A percentile compares a stretch with the other conserved stretches of the same genome.
Evolutionary conservation across 345 rosid species (phyloP).

Genomic region (Viola odorata): DNA sequence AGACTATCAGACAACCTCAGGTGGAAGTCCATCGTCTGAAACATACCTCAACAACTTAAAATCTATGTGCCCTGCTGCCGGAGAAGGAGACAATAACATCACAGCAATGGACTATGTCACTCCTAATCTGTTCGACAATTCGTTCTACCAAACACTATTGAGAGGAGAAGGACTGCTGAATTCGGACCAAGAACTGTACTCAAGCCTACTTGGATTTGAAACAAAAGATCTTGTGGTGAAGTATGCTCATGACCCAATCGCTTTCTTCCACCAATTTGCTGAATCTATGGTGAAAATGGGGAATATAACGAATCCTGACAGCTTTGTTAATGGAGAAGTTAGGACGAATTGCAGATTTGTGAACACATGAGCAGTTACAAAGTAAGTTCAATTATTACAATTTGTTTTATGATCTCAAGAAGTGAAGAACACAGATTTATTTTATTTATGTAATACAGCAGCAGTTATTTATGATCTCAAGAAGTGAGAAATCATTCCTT

Average conservation of each 20-base stretch:
- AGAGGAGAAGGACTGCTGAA: conserved; percentile 63
- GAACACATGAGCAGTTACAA: conserved; percentile 42
- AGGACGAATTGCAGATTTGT: conserved; percentile 74
- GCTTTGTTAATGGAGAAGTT: conserved; percentile 64
- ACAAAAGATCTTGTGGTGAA: conserved; percentile 54
- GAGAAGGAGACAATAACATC: conserved; percentile 50
- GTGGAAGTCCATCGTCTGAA: conserved; percentile 27
- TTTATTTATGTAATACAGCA: too few relatives aligned
- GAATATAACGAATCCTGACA: conserved; percentile 56
- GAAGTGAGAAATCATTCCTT: too few relatives aligned
- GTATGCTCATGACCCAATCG: conserved; percentile 52
- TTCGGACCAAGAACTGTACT: conserved; percentile 83
- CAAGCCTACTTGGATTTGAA: conserved; percentile 51
- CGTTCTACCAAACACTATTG: conserved; percentile 47
- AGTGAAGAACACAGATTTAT: conserved; percentile 1
- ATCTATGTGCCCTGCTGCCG: conserved; percentile 51
- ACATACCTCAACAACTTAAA: conserved; percentile 35
- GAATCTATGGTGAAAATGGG: conserved; percentile 90
- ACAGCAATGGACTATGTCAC: conserved; percentile 68
- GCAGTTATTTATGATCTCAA: too few relatives aligned
- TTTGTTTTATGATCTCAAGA: conserved; percentile 9
- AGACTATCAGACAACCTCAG: conserved; percentile 45
- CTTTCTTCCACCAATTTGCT: conserved; percentile 77
- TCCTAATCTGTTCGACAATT: conserved; percentile 71
- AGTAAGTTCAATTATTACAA: not conserved